Evolutionary conservation across 805 yeast species (phyloP).

Genomic region (Schizosaccharomyces pombe): DNA sequence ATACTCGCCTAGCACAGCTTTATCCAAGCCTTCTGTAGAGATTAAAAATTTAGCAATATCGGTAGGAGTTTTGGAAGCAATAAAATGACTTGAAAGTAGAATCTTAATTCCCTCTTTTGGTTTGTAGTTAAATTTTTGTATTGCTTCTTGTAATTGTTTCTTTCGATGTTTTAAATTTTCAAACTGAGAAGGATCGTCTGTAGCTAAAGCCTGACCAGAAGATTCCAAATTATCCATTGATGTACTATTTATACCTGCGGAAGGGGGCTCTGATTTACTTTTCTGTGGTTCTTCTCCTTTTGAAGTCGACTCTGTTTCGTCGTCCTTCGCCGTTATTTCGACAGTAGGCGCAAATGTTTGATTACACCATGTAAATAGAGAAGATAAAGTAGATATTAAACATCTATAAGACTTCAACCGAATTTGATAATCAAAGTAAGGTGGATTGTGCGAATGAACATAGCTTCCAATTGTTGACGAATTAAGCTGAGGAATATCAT

Average conservation of each 20-base stretch:
- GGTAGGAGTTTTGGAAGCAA: slow-evolving; percentile 34
- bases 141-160: slow-evolving; percentile 55
- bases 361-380: not conserved
- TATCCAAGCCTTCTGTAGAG: slow-evolving; percentile 48
- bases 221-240: not conserved
- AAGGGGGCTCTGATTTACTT: not conserved
- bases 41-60: slow-evolving; percentile 57
- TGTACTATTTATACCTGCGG: not conserved
- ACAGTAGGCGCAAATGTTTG: not conserved
- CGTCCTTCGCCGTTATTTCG: not conserved
- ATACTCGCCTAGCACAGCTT: slow-evolving; percentile 69
- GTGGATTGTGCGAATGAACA: slow-evolving; percentile 39
- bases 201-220: slow-evolving; percentile 8
- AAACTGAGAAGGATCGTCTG: slow-evolving; percentile 61
- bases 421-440: not conserved
- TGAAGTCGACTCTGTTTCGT: not conserved
- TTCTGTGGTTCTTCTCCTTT: not conserved
- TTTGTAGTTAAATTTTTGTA: slow-evolving; percentile 57
- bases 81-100: slow-evolving; percentile 39
- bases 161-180: slow-evolving; percentile 66
- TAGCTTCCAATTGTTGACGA: slow-evolving; percentile 65
- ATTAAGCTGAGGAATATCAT: slow-evolving; percentile 32
- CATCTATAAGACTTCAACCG: slow-evolving; percentile 54
- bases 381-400: slow-evolving; percentile 6
- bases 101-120: slow-evolving; percentile 58